Percentiles rank a stretch among this genome's conserved stretches.
Conservation (phyloP, 805 yeast genomes). For the Candida yuanshanica region DNA sequence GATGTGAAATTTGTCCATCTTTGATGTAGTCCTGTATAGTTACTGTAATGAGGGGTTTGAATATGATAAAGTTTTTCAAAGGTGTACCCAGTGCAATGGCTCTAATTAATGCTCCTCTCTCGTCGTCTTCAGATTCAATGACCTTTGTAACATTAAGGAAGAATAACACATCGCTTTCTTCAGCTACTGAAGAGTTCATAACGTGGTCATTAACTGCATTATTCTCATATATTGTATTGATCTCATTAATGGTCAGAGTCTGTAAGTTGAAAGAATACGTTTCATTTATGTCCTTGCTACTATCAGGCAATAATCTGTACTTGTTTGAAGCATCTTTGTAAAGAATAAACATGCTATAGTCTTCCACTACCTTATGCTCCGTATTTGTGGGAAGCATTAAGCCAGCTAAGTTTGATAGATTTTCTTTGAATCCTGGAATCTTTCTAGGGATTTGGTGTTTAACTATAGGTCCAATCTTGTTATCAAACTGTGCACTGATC, state of each 20-base stretch:
- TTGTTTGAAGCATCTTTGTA: slow-evolving; percentile 31
- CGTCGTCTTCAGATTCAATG: slow-evolving; percentile 30
- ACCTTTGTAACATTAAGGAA: slow-evolving; percentile 54
- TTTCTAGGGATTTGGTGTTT: slow-evolving; percentile 52
- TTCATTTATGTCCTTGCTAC: slow-evolving; percentile 14
- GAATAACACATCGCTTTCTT: slow-evolving; percentile 35
- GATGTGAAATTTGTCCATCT: slow-evolving; percentile 14
- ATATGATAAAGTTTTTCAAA: slow-evolving; percentile 45
- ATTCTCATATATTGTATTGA: slow-evolving; percentile 20
- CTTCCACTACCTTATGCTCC: slow-evolving; percentile 48
- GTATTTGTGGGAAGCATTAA: slow-evolving; percentile 59
- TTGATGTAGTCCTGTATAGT: slow-evolving; percentile 36
- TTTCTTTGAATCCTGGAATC: slow-evolving; percentile 31
- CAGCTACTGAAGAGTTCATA: not conserved
- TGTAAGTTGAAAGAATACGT: slow-evolving; percentile 9
- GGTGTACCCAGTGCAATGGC: slow-evolving; percentile 55
- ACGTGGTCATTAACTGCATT: slow-evolving; percentile 1
- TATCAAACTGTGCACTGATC: slow-evolving; percentile 74
- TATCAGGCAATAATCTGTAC: slow-evolving; percentile 17
- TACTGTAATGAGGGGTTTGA: slow-evolving; percentile 52
- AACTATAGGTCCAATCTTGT: slow-evolving; percentile 65
- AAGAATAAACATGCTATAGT: slow-evolving; percentile 51
- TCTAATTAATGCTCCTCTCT: slow-evolving; percentile 56
- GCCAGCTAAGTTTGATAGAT: slow-evolving; percentile 39
- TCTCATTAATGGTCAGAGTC: slow-evolving; percentile 10